Base-by-base conservation (phyloP, 2,329 filamentous ascomycete species). In the Arthrobotrys entomopaga region DNA sequence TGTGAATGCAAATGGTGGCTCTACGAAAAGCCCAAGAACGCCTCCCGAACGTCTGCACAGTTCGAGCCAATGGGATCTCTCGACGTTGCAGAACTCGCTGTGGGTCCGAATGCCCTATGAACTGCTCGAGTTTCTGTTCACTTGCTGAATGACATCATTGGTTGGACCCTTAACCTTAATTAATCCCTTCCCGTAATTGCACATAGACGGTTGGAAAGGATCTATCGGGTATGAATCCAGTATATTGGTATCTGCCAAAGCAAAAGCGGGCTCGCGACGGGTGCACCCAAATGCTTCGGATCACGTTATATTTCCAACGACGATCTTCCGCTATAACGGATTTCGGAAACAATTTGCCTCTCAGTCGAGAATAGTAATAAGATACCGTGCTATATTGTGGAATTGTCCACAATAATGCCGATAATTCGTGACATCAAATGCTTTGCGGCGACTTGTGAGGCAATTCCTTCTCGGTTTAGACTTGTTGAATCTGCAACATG, bases 111-210 rank as follows among this genome's bases (percentile, higher is more conserved):
- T 20, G 22, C 63, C 46, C 16, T 26, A 40, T 11, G n/a, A 46
- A 34, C 6, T 34, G 29, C 10, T 34, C 29, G 7, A 34, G 7
- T 10, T 34, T 34, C 29, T 2, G 29, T 34, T 34, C 29, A 10
- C 10, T 34, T 8, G 29, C 29, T 34, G 10, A 5, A 54, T 60
- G 61, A 69, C 65, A 61, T 69, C 65, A 69, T 29, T 15, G 29
- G 29, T 6, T 34, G 38, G 40, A 49, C 57, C 65, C 65, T 60
- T 69, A 54, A 61, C 48, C 65, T 69, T 61, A 60, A 59, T 61
- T 54, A n/a, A n/a, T 15, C 42, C 42, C n/a, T 34, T 24, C 20
- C 20, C 16, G 56, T 49, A 48, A 58, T 26, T 29, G 26, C 50
- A 24, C 16, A 26, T 15, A 29, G 26, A 20, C 26, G 19, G n/a